These are phyloP conservation scores for Eucalyptus rudis DNA, from an alignment of 345 rosid species.

Conservation along the genomic window DNA sequence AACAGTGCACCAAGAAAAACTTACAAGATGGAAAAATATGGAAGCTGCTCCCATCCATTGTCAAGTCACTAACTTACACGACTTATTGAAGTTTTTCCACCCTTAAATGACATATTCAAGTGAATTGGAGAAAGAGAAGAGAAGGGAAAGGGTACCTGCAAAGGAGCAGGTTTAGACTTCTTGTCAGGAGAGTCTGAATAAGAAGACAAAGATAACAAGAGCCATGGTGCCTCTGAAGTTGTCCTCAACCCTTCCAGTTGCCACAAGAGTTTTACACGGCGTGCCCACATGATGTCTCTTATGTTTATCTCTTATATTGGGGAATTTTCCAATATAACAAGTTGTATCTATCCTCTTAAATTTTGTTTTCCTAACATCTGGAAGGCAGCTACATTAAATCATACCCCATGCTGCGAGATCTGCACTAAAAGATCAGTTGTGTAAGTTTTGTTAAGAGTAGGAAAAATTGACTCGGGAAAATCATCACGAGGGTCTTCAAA, in stretches of 20 bases:
- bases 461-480: neutral
- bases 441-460: neutral
- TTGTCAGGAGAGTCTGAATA: constrained; percentile 18
- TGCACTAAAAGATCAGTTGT: neutral
- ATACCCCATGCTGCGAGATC: neutral
- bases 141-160: constrained; percentile 24
- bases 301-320: neutral
- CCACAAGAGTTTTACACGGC: constrained; percentile 3
- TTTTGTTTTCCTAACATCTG: neutral
- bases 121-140: neutral
- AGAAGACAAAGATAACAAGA: constrained; percentile 8
- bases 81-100: neutral
- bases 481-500: neutral
- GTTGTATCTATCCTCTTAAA: neutral
- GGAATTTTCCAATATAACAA: neutral
- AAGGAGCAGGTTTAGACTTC: constrained; percentile 43
- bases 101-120: neutral
- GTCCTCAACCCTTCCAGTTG: constrained; percentile 4
- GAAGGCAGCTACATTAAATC: neutral
- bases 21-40: neutral
- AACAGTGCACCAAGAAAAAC: neutral
- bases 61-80: neutral
- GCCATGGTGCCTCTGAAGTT: constrained; percentile 21
- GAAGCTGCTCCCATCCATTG: neutral
- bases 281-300: constrained; percentile 25